Evolutionary conservation across 345 rosid species (phyloP).

Genomic region (Citrus unshiu): DNA sequence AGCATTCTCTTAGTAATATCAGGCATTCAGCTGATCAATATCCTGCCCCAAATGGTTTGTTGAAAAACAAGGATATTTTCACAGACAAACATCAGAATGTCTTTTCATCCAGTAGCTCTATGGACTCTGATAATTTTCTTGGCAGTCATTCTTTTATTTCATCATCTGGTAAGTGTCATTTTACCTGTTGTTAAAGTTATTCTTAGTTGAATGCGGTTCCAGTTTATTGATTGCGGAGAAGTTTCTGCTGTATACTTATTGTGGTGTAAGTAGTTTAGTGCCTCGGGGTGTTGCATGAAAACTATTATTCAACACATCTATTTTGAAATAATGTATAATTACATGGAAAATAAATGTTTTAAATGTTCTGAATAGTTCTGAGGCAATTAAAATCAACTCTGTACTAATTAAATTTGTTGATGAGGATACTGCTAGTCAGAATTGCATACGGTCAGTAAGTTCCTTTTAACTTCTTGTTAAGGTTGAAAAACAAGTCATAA

Average conservation of each 20-base stretch:
- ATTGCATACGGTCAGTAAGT: background rate
- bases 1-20: conserved; percentile 22
- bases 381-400: background rate
- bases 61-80: conserved; percentile 27
- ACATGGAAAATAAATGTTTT: background rate
- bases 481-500: too few relatives aligned
- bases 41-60: conserved; percentile 19
- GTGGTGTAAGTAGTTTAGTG: background rate
- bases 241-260: background rate
- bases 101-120: conserved; percentile 23
- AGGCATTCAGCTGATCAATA: conserved; percentile 22
- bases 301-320: background rate
- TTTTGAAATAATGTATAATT: background rate
- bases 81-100: conserved; percentile 27
- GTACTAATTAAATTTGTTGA: background rate
- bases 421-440: background rate
- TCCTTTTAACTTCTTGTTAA: too few relatives aligned
- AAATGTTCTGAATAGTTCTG: background rate
- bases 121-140: conserved; percentile 27
- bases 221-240: background rate
- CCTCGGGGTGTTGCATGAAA: background rate
- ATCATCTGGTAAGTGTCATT: conserved; percentile 39
- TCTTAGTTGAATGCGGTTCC: background rate
- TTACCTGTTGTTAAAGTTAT: background rate
- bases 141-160: conserved; percentile 14